A percentile compares a stretch with the other conserved stretches of the same genome.
phyloP scores from a whole-genome alignment of 2,329 filamentous ascomycete species.

The Pyrenochaeta sp. region DNA sequence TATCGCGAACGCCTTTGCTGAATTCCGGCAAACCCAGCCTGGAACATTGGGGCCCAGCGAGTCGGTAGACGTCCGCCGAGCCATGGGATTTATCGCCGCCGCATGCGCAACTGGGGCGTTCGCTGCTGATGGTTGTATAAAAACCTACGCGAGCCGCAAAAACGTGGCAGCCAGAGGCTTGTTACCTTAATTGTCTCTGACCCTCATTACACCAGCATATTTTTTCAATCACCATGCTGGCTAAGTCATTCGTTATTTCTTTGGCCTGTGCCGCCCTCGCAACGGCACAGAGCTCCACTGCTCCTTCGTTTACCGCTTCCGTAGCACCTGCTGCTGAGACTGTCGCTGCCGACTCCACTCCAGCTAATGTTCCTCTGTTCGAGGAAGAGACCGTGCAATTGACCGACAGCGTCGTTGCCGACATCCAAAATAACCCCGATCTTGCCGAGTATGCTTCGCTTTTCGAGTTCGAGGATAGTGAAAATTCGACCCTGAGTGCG shows the following conservation, averaged over 20 bases:
- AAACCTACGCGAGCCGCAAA: slow-evolving; percentile 6
- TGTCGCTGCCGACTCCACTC: slow-evolving; percentile 21
- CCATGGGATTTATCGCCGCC: slow-evolving; percentile 6
- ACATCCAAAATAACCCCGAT: slow-evolving; percentile 22
- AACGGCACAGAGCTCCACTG: slow-evolving; percentile 19
- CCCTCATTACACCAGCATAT: not conserved
- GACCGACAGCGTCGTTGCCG: slow-evolving; percentile 31
- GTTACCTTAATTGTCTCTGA: slow-evolving; percentile 4
- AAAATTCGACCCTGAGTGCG: slow-evolving; percentile 12
- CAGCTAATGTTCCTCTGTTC: slow-evolving; percentile 31
- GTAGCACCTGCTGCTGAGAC: slow-evolving; percentile 36
- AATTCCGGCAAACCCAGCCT: slow-evolving; percentile 1
- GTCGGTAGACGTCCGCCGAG: slow-evolving; percentile 9
- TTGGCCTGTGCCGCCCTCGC: slow-evolving; percentile 21
- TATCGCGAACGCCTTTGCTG: not conserved
- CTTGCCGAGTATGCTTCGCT: slow-evolving; percentile 30
- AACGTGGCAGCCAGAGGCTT: slow-evolving; percentile 5
- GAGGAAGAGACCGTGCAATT: slow-evolving; percentile 30
- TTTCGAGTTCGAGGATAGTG: slow-evolving; percentile 47
- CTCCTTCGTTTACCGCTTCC: slow-evolving; percentile 22
- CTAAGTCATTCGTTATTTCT: slow-evolving; percentile 16
- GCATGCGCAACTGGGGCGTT: slow-evolving; percentile 2
- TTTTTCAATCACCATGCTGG: slow-evolving; percentile 23
- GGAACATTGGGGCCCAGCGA: not conserved
- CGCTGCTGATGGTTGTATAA: slow-evolving; percentile 6